Conservation (phyloP, 2,329 filamentous ascomycete species). For the Leptosphaerulina australis region DNA sequence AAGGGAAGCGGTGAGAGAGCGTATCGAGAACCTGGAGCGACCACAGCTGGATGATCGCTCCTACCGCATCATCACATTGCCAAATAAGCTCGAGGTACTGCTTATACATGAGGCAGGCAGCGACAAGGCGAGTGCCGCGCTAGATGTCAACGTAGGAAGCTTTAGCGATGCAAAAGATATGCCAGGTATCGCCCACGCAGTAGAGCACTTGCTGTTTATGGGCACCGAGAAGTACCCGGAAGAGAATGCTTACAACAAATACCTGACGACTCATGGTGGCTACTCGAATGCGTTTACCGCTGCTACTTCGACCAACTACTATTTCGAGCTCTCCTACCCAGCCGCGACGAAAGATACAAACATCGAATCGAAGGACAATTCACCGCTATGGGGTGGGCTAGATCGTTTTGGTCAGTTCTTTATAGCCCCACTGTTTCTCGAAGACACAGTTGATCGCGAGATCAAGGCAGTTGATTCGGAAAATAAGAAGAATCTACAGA, state of each 20-base stretch:
- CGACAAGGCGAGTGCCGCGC: constrained; percentile 93
- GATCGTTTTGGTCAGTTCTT: constrained; percentile 96
- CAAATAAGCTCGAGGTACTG: constrained; percentile 87
- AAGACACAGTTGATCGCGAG: constrained; percentile 84
- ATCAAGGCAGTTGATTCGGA: constrained; percentile 90
- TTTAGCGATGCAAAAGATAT: constrained; percentile 91
- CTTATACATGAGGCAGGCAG: constrained; percentile 93
- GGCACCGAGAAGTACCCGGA: constrained; percentile 93
- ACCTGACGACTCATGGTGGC: constrained; percentile 86
- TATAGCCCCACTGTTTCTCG: constrained; percentile 82
- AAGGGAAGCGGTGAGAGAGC: constrained; percentile 27
- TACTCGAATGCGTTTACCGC: constrained; percentile 95
- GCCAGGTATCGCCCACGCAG: constrained; percentile 93
- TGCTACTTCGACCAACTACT: constrained; percentile 94
- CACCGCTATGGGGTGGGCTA: constrained; percentile 79
- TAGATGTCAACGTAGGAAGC: constrained; percentile 95
- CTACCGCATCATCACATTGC: constrained; percentile 84
- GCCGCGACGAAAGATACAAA: constrained; percentile 45
- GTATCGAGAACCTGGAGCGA: constrained; percentile 74
- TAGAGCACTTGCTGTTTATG: constrained; percentile 98
- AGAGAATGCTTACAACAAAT: constrained; percentile 85
- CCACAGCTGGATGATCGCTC: constrained; percentile 83
- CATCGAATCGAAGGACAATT: constrained; percentile 49
- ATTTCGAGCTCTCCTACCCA: constrained; percentile 90
- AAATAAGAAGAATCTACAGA: constrained; percentile 97